These are phyloP conservation scores for Nitzschia sp. DNA, from an alignment of 108 stramenopile species.

Conservation along the genomic window DNA sequence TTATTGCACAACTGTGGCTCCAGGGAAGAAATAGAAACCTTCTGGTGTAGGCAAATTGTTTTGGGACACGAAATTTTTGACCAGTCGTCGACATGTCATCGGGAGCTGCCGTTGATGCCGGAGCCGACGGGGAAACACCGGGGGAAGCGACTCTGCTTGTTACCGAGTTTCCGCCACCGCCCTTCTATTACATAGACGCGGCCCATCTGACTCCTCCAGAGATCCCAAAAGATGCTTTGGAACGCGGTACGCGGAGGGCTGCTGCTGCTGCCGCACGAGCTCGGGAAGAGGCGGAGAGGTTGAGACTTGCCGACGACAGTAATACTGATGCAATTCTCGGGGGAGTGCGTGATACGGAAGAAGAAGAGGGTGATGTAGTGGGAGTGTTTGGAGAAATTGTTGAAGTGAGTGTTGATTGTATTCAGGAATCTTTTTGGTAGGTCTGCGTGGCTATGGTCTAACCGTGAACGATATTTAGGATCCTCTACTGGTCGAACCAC, in stretches of 20 bases:
- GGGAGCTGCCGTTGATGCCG: conserved; percentile 9
- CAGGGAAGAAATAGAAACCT: too few species aligned
- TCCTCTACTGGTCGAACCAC: conserved; percentile 61
- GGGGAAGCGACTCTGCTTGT: conserved; percentile 67
- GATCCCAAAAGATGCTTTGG: conserved; percentile 73
- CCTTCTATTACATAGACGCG: conserved; percentile 70
- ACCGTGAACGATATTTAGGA: too few species aligned
- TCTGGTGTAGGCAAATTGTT: neutral
- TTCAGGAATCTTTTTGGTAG: too few species aligned
- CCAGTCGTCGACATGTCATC: conserved; percentile 14
- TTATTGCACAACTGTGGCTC: too few species aligned
- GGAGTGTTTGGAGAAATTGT: conserved; percentile 88
- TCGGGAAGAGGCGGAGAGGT: conserved; percentile 52
- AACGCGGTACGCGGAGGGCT: conserved; percentile 71
- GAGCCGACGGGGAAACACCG: conserved; percentile 35
- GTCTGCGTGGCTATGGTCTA: too few species aligned
- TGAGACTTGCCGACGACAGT: conserved; percentile 38
- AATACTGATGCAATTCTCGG: conserved; percentile 50
- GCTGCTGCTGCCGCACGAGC: conserved; percentile 45
- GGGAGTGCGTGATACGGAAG: conserved; percentile 44
- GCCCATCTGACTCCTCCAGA: conserved; percentile 50
- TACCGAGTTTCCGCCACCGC: conserved; percentile 86
- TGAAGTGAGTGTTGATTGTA: conserved; percentile 44
- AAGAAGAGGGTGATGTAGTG: conserved; percentile 76
- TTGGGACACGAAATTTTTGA: too few species aligned